phyloP scores from a whole-genome alignment of 2,329 filamentous ascomycete species.

The Trichoderma atrobrunneum region DNA sequence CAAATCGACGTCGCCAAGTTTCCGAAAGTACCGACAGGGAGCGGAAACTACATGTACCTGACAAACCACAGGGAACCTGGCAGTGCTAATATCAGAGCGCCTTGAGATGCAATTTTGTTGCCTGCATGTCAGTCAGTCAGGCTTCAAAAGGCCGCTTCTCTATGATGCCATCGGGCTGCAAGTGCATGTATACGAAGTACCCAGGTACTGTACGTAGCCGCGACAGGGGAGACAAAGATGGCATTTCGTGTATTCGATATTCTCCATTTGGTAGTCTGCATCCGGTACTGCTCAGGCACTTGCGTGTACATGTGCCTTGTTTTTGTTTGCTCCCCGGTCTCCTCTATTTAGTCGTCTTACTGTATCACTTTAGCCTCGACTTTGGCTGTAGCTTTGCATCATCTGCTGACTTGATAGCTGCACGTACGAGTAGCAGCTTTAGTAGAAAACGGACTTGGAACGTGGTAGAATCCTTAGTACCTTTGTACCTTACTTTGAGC shows the following conservation, averaged over 20 bases:
- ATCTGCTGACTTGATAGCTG: not conserved
- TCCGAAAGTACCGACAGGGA: conserved; percentile 16
- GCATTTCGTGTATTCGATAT: not conserved
- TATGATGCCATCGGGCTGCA: not conserved
- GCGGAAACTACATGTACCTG: not conserved
- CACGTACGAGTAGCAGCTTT: not conserved
- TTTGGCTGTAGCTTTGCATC: not conserved
- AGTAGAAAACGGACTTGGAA: not conserved
- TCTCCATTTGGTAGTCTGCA: not conserved
- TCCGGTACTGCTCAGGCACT: not conserved
- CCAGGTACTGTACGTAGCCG: not conserved
- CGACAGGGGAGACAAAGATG: not conserved
- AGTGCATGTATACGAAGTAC: not conserved
- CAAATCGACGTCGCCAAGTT: conserved; percentile 15
- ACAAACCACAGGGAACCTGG: not conserved
- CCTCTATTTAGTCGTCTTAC: not conserved
- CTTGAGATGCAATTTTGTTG: not conserved
- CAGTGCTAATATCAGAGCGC: not conserved
- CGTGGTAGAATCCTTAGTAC: not conserved
- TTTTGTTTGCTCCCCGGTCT: not conserved
- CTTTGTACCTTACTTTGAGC: not conserved
- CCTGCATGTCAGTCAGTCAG: not conserved
- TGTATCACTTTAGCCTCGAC: not conserved
- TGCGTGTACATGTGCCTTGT: not conserved
- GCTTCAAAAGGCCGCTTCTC: not conserved